phyloP scores from a whole-genome alignment of 2,329 filamentous ascomycete genomes.

The Calonectria hongkongensis region DNA sequence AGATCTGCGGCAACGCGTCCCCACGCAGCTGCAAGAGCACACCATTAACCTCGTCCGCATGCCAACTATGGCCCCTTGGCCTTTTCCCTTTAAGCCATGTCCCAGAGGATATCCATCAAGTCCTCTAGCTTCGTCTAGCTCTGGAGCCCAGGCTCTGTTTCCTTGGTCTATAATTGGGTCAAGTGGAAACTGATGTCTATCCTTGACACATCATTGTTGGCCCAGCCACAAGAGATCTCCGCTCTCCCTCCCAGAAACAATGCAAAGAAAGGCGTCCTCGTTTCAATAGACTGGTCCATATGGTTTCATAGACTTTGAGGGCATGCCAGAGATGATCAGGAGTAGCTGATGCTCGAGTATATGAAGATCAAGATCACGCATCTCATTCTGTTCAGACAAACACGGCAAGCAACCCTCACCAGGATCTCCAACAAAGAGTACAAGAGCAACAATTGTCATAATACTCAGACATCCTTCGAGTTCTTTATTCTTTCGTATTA shows the following conservation, averaged over 20 bases:
- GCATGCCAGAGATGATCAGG: conserved; percentile 42
- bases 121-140: not conserved
- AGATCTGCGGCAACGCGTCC: conserved; percentile 10
- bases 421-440: not conserved
- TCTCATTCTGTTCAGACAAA: not conserved
- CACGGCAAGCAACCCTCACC: conserved; percentile 11
- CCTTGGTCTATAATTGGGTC: conserved; percentile 21
- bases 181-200: conserved; percentile 16
- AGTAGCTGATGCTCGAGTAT: conserved; percentile 38
- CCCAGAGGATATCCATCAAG: not conserved
- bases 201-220: conserved; percentile 5
- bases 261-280: conserved; percentile 29
- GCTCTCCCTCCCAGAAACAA: conserved; percentile 43
- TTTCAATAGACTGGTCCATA: conserved; percentile 15
- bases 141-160: conserved; percentile 16
- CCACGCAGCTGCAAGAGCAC: conserved; percentile 1
- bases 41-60: conserved; percentile 11
- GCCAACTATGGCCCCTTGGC: not conserved
- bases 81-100: conserved; percentile 8
- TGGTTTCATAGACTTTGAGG: not conserved
- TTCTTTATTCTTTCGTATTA: not conserved
- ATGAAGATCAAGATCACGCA: conserved; percentile 40
- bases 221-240: conserved; percentile 42
- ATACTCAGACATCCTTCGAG: not conserved
- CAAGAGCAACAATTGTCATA: not conserved